These are phyloP conservation scores for Cydonia oblonga DNA, from an alignment of 331 rosid species.

Conservation along the genomic window DNA sequence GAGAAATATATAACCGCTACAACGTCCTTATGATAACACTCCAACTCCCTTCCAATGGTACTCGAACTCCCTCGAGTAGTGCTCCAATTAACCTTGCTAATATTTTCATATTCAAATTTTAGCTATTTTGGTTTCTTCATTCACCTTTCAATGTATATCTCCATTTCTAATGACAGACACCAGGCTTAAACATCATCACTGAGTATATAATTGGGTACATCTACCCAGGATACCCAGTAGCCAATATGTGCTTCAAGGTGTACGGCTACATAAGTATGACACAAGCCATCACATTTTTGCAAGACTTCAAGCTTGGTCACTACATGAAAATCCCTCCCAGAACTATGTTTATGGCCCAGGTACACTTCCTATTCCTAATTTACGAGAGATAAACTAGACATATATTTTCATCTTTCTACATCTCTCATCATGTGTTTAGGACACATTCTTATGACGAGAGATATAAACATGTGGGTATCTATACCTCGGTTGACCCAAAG, in stretches of 20 bases:
- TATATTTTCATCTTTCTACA: not conserved
- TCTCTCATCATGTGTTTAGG: not conserved
- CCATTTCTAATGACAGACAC: slow-evolving; percentile 31
- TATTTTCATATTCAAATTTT: too few relatives aligned
- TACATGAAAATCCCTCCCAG: slow-evolving; percentile 97
- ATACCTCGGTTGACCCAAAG: not conserved
- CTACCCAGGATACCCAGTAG: slow-evolving; percentile 92
- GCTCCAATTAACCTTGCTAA: not conserved
- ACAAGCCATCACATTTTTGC: slow-evolving; percentile 73
- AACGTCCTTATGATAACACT: too few relatives aligned
- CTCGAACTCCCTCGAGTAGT: not conserved
- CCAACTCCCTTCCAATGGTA: not conserved
- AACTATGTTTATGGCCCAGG: slow-evolving; percentile 98
- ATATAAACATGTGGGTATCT: not conserved
- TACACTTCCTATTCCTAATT: not conserved
- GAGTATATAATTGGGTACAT: slow-evolving; percentile 83
- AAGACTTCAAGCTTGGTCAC: slow-evolving; percentile 93
- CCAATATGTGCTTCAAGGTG: slow-evolving; percentile 93
- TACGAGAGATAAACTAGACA: not conserved
- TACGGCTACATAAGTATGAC: slow-evolving; percentile 88
- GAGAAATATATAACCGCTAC: not conserved
- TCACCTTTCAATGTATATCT: not conserved
- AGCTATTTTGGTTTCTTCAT: not conserved
- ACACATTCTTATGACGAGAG: not conserved
- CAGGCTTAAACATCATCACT: slow-evolving; percentile 77